Evolutionary conservation across 2,329 filamentous ascomycete genomes (phyloP), one percentile per base, ranked within the genome.

Genomic region (Penicillium sp.): DNA sequence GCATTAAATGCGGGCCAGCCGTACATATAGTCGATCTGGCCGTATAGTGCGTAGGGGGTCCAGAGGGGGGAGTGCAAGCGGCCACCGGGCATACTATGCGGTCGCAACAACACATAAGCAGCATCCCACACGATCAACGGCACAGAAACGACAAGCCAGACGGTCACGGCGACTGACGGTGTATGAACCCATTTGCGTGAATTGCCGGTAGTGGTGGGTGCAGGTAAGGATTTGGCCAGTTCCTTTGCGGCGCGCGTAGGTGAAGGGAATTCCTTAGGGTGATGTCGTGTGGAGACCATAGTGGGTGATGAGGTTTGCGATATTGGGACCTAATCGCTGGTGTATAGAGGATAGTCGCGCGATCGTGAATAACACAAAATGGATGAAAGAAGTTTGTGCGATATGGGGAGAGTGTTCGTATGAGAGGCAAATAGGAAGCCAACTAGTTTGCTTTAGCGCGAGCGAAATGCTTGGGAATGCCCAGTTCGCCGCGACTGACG

Each of bases 41-140:
- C 89, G 76, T 96, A 96, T 1, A 95, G 83, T 67, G 82, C 84
- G 75, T 96, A 96, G 0, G 89, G 90, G 27, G 75, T 77, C 82
- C 85, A 96, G 41, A 96, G 66, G 1, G 89, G 89, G 64, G 77
- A 81, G 76, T 95, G 89, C 50, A 88, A 77, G 45, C 73, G 75
- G 15, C 91, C 91, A 63, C 90, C 89, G 0, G 87, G 85, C 89
- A 96, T 94, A 54, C 86, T 89, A 73, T 87, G 84, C 27, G 92
- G 92, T 20, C 92, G 89, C 51, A 89, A 77, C 45, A 96, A 79
- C 37, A 96, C 85, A 77, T 96, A 96, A 55, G 79, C 78, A 27
- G 83, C 84, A 76, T 96, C 92, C 92, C 92, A 96, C 49, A 84
- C 68, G 47, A 96, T 90, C 57, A 95, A 81, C 1, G 89, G 90